Evolutionary conservation across 768 basidiomycete species (phyloP).

Genomic region (Tylopilus cervinicoccineus): DNA sequence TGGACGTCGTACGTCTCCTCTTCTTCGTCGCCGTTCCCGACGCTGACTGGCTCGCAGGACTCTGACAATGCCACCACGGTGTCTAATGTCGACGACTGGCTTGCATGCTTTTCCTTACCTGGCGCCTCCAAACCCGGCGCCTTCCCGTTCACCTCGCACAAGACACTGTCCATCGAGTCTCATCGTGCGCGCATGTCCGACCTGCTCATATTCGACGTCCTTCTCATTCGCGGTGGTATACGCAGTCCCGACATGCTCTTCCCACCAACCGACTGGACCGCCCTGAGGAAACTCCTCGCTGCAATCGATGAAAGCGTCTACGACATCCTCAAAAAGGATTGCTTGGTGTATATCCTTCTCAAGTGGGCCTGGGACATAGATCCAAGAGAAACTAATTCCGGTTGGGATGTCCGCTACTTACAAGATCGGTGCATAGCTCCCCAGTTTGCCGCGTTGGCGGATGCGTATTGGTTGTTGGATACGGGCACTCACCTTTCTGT

Average conservation of each 20-base stretch:
- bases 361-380: conserved; percentile 78
- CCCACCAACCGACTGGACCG: conserved; percentile 56
- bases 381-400: conserved; percentile 38
- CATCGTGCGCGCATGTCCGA: conserved; percentile 61
- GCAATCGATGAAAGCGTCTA: conserved; percentile 61
- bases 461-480: conserved; percentile 85
- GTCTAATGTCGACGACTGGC: conserved; percentile 24
- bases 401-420: conserved; percentile 38
- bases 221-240: conserved; percentile 63
- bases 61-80: background rate
- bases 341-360: conserved; percentile 74
- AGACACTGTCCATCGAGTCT: conserved; percentile 54
- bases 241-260: conserved; percentile 57
- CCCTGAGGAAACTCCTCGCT: conserved; percentile 54
- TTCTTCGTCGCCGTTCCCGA: background rate
- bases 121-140: conserved; percentile 23
- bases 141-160: conserved; percentile 59
- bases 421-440: conserved; percentile 64
- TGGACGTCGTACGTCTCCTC: conserved; percentile 27
- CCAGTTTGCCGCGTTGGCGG: conserved; percentile 70
- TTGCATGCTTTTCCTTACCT: conserved; percentile 45
- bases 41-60: conserved; percentile 15
- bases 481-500: conserved; percentile 62
- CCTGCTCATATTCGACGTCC: conserved; percentile 67
- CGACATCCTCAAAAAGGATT: conserved; percentile 76